A percentile compares a stretch with the other conserved stretches of the same genome.
Evolutionary conservation across 306 rosid species (phyloP).

Genomic region (Sphenostylis stenocarpa): DNA sequence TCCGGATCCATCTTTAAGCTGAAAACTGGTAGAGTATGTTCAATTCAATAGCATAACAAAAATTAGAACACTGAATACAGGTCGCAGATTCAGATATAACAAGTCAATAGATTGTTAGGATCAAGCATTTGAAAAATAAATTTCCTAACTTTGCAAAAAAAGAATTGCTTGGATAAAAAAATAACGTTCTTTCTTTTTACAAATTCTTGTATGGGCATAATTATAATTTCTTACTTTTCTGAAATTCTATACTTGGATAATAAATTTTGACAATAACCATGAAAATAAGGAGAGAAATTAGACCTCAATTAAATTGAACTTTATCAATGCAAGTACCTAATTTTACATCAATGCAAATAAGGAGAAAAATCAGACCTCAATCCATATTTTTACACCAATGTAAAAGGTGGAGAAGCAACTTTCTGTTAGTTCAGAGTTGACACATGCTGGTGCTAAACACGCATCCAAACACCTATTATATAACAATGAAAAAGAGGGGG

Average conservation of each 20-base stretch:
- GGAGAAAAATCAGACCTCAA: background rate
- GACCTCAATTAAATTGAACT: background rate
- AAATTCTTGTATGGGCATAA: background rate
- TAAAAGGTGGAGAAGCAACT: background rate
- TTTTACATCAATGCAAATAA: too few species aligned
- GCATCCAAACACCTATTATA: too few species aligned
- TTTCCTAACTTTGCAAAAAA: background rate
- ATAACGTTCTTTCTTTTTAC: background rate
- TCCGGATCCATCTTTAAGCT: slow-evolving; percentile 57
- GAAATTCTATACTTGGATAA: background rate
- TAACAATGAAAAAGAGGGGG: too few species aligned
- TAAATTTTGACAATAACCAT: background rate
- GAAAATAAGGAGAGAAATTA: background rate
- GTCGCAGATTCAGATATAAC: background rate
- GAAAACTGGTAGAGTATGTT: background rate
- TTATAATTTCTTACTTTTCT: background rate
- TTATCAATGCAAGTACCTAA: background rate
- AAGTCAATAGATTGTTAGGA: background rate
- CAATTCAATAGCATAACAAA: background rate
- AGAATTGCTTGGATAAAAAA: background rate
- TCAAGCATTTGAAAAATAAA: background rate
- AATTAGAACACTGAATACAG: background rate
- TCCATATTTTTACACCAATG: background rate
- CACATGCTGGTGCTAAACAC: too few species aligned
- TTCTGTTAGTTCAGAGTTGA: background rate